phyloP scores from a whole-genome alignment of 1,284 basidiomycete species.

The Veloporphyrellus conicus region DNA sequence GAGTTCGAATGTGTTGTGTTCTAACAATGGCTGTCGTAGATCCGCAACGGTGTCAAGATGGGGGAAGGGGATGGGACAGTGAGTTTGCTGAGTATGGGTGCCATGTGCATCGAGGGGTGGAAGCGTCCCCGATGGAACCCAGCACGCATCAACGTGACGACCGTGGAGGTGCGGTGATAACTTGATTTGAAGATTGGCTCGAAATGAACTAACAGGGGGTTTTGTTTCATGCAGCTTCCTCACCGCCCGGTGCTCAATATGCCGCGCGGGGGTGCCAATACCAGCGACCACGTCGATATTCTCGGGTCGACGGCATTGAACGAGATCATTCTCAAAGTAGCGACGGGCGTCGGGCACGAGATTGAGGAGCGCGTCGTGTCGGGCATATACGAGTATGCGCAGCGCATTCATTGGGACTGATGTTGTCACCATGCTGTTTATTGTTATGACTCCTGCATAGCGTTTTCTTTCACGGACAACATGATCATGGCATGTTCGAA shows the following conservation, averaged over 20 bases:
- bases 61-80: constrained; percentile 98
- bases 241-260: constrained; percentile 76
- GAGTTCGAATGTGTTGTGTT: neutral
- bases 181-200: neutral
- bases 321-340: constrained; percentile 87
- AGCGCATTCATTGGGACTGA: constrained; percentile 75
- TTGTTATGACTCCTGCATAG: neutral
- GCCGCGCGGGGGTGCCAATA: constrained; percentile 87
- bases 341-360: constrained; percentile 70
- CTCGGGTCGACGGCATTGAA: constrained; percentile 85
- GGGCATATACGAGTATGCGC: constrained; percentile 73
- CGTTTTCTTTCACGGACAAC: too few species aligned
- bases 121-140: constrained; percentile 91
- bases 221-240: constrained; percentile 62
- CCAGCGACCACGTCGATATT: constrained; percentile 91
- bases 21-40: constrained; percentile 33
- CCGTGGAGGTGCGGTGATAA: constrained; percentile 65
- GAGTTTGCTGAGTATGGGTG: constrained; percentile 80
- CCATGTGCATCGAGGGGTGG: constrained; percentile 97
- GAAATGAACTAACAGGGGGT: constrained; percentile 8
- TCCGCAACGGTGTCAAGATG: constrained; percentile 81
- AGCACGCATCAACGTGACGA: constrained; percentile 79
- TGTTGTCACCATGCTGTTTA: neutral
- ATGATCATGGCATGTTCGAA: too few species aligned
- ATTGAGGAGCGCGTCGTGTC: constrained; percentile 75